A percentile compares a stretch with the other conserved stretches of the same genome.
phyloP scores from a whole-genome alignment of 345 rosid species.

The Heritiera littoralis region DNA sequence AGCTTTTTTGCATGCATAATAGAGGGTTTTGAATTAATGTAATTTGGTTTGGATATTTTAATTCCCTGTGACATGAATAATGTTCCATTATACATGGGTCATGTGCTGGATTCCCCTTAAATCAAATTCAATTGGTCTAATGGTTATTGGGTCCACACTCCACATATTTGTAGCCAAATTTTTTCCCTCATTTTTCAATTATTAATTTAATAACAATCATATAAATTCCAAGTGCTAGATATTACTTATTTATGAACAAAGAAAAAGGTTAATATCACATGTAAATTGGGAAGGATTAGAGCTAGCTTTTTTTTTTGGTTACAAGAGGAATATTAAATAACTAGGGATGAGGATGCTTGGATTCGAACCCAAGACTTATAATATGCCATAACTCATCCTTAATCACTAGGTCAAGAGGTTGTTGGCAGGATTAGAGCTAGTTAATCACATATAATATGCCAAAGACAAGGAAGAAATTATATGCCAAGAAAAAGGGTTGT shows the following conservation, averaged over 20 bases:
- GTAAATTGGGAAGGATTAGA: too few relatives aligned
- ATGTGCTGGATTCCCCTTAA: background rate
- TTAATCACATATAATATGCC: too few relatives aligned
- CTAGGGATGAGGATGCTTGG: too few relatives aligned
- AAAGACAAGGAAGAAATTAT: background rate
- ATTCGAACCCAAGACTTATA: too few relatives aligned
- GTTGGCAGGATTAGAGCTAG: too few relatives aligned
- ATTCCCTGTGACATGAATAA: slow-evolving; percentile 7
- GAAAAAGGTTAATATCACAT: too few relatives aligned
- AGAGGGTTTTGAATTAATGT: slow-evolving; percentile 2
- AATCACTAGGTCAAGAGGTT: too few relatives aligned
- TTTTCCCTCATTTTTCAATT: background rate
- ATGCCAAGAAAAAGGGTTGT: background rate
- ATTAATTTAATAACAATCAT: background rate
- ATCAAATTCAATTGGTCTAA: background rate
- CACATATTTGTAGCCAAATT: background rate
- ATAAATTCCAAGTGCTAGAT: background rate
- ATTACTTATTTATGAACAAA: too few relatives aligned
- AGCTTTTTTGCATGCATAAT: background rate
- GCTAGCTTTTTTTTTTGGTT: background rate
- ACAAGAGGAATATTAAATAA: too few relatives aligned
- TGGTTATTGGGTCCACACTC: background rate
- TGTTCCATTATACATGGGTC: slow-evolving; percentile 12
- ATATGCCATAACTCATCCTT: too few relatives aligned
- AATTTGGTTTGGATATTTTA: background rate